Conservation (phyloP, 768 basidiomycete genomes). For the Cystofilobasidium ferigula region DNA sequence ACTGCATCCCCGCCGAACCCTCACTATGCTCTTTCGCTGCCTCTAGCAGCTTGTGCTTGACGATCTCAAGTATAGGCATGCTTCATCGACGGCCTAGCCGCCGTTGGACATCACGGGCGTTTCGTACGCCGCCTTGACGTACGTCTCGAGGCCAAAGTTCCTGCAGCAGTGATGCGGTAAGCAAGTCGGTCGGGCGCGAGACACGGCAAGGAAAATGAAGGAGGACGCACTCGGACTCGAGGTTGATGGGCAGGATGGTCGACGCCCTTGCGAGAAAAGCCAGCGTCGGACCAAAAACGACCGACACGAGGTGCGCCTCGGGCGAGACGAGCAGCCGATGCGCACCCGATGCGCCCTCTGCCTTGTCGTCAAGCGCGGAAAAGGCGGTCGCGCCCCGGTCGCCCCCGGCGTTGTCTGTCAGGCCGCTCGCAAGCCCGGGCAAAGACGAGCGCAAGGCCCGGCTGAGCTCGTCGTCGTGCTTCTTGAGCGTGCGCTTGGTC, state of each 20-base stretch:
- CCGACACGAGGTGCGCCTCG: conserved; percentile 85
- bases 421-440: conserved; percentile 71
- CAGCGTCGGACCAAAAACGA: conserved; percentile 88
- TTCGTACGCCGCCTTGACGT: background rate
- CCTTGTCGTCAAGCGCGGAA: conserved; percentile 39
- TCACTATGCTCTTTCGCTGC: too few relatives aligned
- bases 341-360: conserved; percentile 63
- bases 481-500: conserved; percentile 54
- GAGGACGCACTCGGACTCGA: conserved; percentile 41
- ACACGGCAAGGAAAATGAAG: background rate
- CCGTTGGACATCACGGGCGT: background rate
- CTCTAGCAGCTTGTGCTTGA: too few relatives aligned
- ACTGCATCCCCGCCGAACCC: too few relatives aligned
- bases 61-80: too few relatives aligned
- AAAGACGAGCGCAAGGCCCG: conserved; percentile 77
- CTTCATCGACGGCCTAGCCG: too few relatives aligned
- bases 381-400: background rate
- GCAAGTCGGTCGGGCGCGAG: background rate
- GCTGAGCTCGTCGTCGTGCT: conserved; percentile 74
- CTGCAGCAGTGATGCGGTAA: background rate
- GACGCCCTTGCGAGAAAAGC: conserved; percentile 66
- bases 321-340: conserved; percentile 78
- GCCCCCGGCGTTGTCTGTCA: conserved; percentile 5
- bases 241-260: conserved; percentile 56
- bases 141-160: background rate